Base-by-base conservation (phyloP, 2,329 filamentous ascomycete genomes). In the Monosporascus sp. region DNA sequence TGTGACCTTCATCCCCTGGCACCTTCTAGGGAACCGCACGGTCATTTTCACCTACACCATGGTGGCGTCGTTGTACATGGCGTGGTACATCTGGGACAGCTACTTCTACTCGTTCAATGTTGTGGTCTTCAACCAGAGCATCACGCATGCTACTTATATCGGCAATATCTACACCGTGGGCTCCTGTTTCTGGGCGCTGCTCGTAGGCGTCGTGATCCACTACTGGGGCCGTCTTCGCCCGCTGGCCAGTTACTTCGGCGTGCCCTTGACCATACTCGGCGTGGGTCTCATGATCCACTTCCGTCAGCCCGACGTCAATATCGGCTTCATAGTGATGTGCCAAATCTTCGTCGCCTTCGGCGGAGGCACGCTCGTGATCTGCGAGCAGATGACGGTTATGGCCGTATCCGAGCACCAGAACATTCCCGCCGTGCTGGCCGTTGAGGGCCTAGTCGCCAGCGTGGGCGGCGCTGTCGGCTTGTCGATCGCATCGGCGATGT, bases 401-500 rank as follows among this genome's bases (percentile, higher is more conserved):
- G 81, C 82, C 2, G 81, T 79, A 1, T 76, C 75, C 2, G 73
- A 74, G 20, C 81, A 84, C 57, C 74, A 81, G 57, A 73, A 83
- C 57, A 75, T 85, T 6, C 79, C 82, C 31, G 74, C 78, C 6
- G 75, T 81, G 34, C 75, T 84, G 2, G 81, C 82, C 3, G 70
- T 87, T 60, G 75, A 82, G 57, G 73, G 78, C 24, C 77, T 85
- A 18, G 79, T 80, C 49, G 76, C 79, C 57, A 78, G 76, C 52
- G 74, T 86, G 51, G 84, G 83, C 51, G 80, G 80, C 45, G 79
- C 80, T 3, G 76, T 85, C 31, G 82, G 82, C 18, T 70, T 72
- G 2, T 77, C 82, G 27, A 74, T 87, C 49, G 78, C 83, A 2
- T 77, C 76, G 1, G 81, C 82, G 7, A 79, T 87, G 60, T 87